phyloP scores from a whole-genome alignment of 768 basidiomycete species.

The Nidula microcarpa region DNA sequence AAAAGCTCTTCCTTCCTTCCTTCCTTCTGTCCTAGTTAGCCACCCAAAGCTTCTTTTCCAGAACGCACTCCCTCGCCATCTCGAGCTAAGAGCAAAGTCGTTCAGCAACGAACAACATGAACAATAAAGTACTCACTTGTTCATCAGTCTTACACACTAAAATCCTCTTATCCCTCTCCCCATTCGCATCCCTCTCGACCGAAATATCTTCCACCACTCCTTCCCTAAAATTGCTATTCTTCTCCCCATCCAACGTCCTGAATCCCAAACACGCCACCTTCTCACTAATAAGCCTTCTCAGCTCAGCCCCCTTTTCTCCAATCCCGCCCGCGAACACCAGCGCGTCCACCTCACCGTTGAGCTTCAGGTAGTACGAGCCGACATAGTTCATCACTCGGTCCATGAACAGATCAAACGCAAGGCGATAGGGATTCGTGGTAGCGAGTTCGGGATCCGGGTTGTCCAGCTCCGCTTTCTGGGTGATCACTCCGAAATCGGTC shows the following conservation, averaged over 20 bases:
- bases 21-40: no score
- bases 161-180: conserved; percentile 10
- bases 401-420: conserved; percentile 78
- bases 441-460: conserved; percentile 15
- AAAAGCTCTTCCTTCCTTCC: no score
- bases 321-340: conserved; percentile 88
- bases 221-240: conserved; percentile 37
- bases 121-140: conserved; percentile 33
- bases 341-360: conserved; percentile 67
- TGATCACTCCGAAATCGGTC: conserved; percentile 76
- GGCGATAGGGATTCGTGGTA: conserved; percentile 33
- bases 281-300: conserved; percentile 57
- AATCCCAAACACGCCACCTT: conserved; percentile 63
- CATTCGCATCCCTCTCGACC: conserved; percentile 10
- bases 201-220: conserved; percentile 46
- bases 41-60: conserved; percentile 21
- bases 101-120: not conserved
- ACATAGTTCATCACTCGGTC: conserved; percentile 74
- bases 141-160: conserved; percentile 69
- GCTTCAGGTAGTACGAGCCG: conserved; percentile 73
- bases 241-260: conserved; percentile 38
- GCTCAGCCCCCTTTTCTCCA: conserved; percentile 66
- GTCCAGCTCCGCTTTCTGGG: conserved; percentile 33
- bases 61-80: conserved; percentile 36
- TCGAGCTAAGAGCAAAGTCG: conserved; percentile 23